phyloP scores from a whole-genome alignment of 768 basidiomycete species.

The Austroboletus eburneus region DNA sequence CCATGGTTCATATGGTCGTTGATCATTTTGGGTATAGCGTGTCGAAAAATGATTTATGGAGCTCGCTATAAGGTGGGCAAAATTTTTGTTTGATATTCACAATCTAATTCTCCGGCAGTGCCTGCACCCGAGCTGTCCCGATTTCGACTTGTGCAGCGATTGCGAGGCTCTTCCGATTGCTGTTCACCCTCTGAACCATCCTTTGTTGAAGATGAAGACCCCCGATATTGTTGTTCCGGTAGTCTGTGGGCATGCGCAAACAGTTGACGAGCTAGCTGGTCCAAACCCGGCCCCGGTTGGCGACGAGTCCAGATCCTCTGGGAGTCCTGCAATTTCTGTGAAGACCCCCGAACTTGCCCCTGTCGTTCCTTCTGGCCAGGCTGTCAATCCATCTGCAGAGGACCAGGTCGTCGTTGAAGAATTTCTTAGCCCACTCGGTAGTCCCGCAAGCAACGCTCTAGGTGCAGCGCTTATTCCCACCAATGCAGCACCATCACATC shows the following conservation, averaged over 20 bases:
- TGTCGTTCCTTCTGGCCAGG: not conserved
- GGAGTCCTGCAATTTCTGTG: not conserved
- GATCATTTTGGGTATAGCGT: constrained; percentile 29
- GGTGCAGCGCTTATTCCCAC: not conserved
- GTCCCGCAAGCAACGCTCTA: constrained; percentile 10
- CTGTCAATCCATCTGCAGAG: not conserved
- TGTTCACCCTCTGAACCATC: constrained; percentile 67
- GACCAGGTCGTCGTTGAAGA: constrained; percentile 12
- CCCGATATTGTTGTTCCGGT: constrained; percentile 46
- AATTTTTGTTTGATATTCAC: not conserved
- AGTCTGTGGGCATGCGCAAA: constrained; percentile 27
- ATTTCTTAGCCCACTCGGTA: constrained; percentile 23
- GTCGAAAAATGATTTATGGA: constrained; percentile 51
- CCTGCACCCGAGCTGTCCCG: constrained; percentile 70
- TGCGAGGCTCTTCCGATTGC: constrained; percentile 82
- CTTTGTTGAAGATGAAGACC: constrained; percentile 69
- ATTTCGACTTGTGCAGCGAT: constrained; percentile 74
- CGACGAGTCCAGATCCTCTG: not conserved
- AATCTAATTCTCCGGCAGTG: constrained; percentile 47
- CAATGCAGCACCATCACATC: constrained; percentile 2
- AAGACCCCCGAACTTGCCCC: not conserved
- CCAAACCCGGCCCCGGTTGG: not conserved
- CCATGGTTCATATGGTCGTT: not conserved
- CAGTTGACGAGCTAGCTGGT: not conserved
- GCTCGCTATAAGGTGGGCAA: constrained; percentile 65